These are phyloP conservation scores for Thielaviopsis euricoi DNA, from an alignment of 2,329 filamentous ascomycete species.

Conservation along the genomic window DNA sequence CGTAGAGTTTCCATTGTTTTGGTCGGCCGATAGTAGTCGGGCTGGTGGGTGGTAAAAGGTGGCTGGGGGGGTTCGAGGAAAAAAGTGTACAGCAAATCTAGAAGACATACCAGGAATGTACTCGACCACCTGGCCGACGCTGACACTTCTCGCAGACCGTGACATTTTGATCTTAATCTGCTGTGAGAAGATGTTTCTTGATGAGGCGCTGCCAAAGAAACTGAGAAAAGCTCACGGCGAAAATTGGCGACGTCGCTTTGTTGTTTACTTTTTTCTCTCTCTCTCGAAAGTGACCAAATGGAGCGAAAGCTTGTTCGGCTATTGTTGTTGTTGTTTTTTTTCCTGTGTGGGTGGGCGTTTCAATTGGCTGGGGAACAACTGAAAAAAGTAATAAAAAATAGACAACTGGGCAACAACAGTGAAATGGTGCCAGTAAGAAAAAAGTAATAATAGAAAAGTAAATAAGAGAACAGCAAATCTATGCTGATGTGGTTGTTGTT, in stretches of 20 bases:
- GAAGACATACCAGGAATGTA: constrained; percentile 70
- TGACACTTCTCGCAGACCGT: constrained; percentile 5
- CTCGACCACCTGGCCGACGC: constrained; percentile 58
- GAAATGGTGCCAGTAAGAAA: neutral
- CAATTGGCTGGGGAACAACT: neutral
- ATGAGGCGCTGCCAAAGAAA: neutral
- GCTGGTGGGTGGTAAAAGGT: neutral
- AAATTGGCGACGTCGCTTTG: neutral
- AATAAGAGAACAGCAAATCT: neutral
- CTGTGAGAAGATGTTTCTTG: neutral
- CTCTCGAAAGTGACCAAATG: neutral
- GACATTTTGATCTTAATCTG: constrained; percentile 3
- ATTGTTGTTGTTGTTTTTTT: neutral
- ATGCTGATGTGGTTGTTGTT: neutral
- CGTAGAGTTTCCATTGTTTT: neutral
- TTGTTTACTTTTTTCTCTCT: neutral
- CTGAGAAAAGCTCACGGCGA: neutral
- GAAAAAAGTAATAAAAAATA: neutral
- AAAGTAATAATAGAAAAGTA: neutral
- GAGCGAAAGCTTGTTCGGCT: neutral
- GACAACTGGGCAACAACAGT: neutral
- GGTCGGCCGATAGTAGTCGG: neutral
- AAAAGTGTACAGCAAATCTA: neutral
- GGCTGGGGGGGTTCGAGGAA: neutral
- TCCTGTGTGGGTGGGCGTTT: neutral